Evolutionary conservation across 306 rosid species (phyloP), one percentile per base, ranked within the genome.

Genomic region (Cucurbita pepo): DNA sequence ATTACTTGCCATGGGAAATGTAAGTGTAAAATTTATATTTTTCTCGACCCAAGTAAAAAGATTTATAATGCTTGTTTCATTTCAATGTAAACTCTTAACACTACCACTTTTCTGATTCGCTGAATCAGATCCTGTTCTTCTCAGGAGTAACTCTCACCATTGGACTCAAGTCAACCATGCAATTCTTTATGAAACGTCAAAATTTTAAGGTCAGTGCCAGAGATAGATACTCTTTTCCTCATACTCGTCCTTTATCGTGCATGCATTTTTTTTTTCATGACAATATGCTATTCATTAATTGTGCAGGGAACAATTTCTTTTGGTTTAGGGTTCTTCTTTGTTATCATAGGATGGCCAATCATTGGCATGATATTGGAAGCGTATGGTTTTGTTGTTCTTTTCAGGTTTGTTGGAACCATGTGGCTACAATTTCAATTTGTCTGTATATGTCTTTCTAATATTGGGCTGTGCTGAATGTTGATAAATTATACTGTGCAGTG

Each of bases 1-100:
- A 64, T 80, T 95, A 78, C 92, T 95, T 38, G 99, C 97, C 77
- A 95, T 95, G 93, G 99, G 99, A 82, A 91, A 95, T 76, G 99
- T 95, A 83, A 86, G 95, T 80, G 70, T 57, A 5, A 21, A 73
- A 25, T 72, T 69, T 69, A 69, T 69, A 50, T 50, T 69, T 69
- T 50, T 30, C 30, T 4, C 59, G 5, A 30, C 45, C 19, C 13
- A 30, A 69, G 6, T 69, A 22, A 69, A 66, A 14, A 48, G 22
- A 30, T 50, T 34, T 50, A 4, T 47, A 36, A 9, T 50, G 50
- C 47, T 45, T 69, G 34, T 30, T 48, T 34, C 25, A 51, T 69
- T 25, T 30, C 19, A 51, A 8, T 15, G 43, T 30, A 14, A 69
- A 16, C 58, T 69, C 74, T 75, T 86, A 73, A 81, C 78, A 37